Base-by-base conservation (phyloP, 2,329 filamentous ascomycete species). In the Phyllosticta capitalensis region DNA sequence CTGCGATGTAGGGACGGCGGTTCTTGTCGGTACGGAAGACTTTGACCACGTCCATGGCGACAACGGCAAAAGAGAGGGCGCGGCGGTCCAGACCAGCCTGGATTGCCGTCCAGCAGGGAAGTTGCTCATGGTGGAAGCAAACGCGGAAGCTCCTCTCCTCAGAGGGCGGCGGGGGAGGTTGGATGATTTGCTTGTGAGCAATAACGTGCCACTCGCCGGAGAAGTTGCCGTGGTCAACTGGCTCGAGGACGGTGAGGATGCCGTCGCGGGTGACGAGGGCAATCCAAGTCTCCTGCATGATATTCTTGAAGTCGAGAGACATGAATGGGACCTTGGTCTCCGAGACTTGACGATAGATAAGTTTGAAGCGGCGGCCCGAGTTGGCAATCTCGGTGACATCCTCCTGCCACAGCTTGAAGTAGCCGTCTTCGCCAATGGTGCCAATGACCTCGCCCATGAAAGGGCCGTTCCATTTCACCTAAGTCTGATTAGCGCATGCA, bases 381-480 rank as follows among this genome's bases (percentile, higher is more conserved):
- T 81, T 80, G 0, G 87, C 85, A 1, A 88, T 81, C 54, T 94
- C 88, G 1, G 86, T 88, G 17, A 88, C 85, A 73, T 96, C 90
- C 75, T 96, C 92, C 62, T 89, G 87, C 92, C 92, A 97, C 64
- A 97, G 81, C 71, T 91, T 90, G 78, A 95, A 90, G 72, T 87
- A 86, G 68, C 92, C 90, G 67, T 96, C 92, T 68, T 92, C 88
- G 63, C 89, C 90, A 61, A 96, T 88, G 58, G 89, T 95, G 60
- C 87, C 92, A 65, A 97, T 79, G 67, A 95, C 83, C 69, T 94
- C 90, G 65, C 94, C 94, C 61, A 94, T 86, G 63, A 89, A 92
- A 0, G 91, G 89, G 0, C 91, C 90, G 60, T 95, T 89, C 92
- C 92, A 97, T 79, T 94, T 90, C 58, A 95, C 85, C 89, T 92